Evolutionary conservation across 176 grass and related monocot genomes (phyloP).

Genomic region (Tuctoria greenei): DNA sequence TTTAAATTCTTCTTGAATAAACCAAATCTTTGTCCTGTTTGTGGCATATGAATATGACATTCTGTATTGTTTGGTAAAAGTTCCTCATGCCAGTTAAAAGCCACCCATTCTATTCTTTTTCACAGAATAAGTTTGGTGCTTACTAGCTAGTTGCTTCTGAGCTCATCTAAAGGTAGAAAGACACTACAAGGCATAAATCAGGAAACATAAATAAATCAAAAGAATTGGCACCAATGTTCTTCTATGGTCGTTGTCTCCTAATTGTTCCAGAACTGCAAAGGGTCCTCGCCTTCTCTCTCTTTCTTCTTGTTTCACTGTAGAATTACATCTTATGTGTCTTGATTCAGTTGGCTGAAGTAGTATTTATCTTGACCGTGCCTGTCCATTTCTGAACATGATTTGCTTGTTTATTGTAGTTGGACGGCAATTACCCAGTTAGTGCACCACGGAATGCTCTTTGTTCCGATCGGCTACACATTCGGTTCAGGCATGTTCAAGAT

Average conservation of each 20-base stretch:
- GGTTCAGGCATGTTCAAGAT: conserved; percentile 77
- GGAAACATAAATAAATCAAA: neutral
- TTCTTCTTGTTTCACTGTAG: neutral
- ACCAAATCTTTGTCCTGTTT: neutral
- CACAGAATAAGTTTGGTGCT: neutral
- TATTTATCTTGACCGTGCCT: neutral
- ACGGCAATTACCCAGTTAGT: conserved; percentile 84
- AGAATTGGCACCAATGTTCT: neutral
- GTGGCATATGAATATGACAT: neutral
- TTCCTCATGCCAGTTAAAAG: neutral
- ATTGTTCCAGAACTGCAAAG: neutral
- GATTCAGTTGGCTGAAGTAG: conserved; percentile 12
- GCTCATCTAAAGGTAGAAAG: neutral
- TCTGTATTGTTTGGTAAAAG: neutral
- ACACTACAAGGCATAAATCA: neutral
- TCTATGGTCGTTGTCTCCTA: neutral
- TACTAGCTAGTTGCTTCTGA: neutral
- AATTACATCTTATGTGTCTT: conserved; percentile 1
- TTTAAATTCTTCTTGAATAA: conserved; percentile 8
- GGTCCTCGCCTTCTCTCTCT: neutral
- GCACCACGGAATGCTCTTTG: conserved; percentile 87
- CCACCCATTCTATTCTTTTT: neutral
- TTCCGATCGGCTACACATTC: conserved; percentile 85
- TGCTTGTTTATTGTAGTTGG: conserved; percentile 55
- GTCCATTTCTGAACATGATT: conserved; percentile 14